Percentiles rank a stretch among this genome's conserved stretches.
Evolutionary conservation across 2,329 filamentous ascomycete species (phyloP).

Genomic region (Ophiostoma montium): DNA sequence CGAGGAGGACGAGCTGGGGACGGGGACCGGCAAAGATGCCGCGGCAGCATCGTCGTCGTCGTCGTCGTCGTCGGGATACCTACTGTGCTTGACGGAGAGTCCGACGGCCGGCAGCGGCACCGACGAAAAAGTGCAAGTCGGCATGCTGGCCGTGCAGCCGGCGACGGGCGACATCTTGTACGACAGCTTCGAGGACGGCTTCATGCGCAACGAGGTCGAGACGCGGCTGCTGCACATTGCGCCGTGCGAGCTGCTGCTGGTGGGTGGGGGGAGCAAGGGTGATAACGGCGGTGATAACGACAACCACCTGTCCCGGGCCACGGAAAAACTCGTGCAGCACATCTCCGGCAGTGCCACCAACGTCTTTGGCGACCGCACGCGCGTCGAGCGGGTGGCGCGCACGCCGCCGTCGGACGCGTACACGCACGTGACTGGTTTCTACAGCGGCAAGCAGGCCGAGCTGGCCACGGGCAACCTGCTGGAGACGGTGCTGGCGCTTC

Average conservation of each 20-base stretch:
- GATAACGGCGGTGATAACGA: not conserved
- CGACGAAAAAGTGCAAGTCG: constrained; percentile 86
- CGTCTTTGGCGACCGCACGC: constrained; percentile 79
- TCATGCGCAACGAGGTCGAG: constrained; percentile 94
- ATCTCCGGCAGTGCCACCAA: constrained; percentile 81
- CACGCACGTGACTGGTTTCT: constrained; percentile 85
- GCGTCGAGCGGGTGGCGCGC: constrained; percentile 66
- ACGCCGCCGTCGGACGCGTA: constrained; percentile 70
- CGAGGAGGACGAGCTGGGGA: constrained; percentile 74
- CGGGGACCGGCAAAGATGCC: constrained; percentile 22
- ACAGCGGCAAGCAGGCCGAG: constrained; percentile 43
- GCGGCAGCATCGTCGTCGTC: constrained; percentile 23
- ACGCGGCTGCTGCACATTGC: constrained; percentile 91
- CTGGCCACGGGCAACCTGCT: constrained; percentile 53
- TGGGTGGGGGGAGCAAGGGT: constrained; percentile 48
- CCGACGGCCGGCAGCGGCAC: constrained; percentile 50
- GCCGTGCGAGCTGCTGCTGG: constrained; percentile 86
- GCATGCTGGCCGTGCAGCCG: constrained; percentile 86
- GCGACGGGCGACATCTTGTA: constrained; percentile 93
- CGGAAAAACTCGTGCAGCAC: constrained; percentile 83
- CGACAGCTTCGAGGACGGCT: constrained; percentile 90
- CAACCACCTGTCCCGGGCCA: constrained; percentile 57
- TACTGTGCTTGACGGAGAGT: constrained; percentile 82
- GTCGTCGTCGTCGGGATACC: constrained; percentile 49
- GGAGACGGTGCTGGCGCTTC: constrained; percentile 73